Percentiles rank a stretch among this genome's conserved stretches.
Evolutionary conservation across 2,329 filamentous ascomycete genomes (phyloP).

Genomic region (Trichoderma oligosporum): DNA sequence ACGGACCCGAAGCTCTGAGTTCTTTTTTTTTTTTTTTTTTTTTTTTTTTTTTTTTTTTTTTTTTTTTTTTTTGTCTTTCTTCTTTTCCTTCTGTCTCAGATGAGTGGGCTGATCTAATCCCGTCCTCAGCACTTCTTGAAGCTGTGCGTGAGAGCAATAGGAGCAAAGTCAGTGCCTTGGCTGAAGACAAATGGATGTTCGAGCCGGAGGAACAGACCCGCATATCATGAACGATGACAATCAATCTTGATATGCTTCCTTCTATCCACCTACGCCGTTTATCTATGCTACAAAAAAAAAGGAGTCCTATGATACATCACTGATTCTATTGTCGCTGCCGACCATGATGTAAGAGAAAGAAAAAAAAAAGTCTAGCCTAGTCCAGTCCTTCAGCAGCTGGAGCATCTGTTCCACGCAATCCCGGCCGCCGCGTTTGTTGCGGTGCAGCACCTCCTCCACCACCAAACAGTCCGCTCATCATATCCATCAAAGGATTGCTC

Average conservation of each 20-base stretch:
- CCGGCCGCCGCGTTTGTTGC: conserved; percentile 39
- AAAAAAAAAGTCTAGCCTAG: conserved; percentile 33
- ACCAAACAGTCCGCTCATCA: conserved; percentile 95
- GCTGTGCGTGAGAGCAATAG: conserved; percentile 66
- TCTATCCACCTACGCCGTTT: conserved; percentile 21
- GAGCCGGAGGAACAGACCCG: conserved; percentile 60
- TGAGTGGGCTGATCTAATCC: not conserved
- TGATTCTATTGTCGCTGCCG: not conserved
- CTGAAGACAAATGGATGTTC: conserved; percentile 91
- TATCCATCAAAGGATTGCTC: conserved; percentile 90
- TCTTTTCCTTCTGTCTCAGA: too few relatives aligned
- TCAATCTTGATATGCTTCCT: conserved; percentile 7
- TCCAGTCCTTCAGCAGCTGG: conserved; percentile 59
- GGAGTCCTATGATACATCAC: conserved; percentile 25
- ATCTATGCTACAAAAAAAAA: conserved; percentile 23
- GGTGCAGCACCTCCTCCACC: conserved; percentile 57
- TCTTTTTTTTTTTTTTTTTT: not conserved
- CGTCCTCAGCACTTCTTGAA: conserved; percentile 61
- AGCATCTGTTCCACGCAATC: conserved; percentile 43
- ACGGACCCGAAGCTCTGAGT: too few relatives aligned
- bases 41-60: too few relatives aligned
- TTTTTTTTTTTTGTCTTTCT: not conserved
- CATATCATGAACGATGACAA: conserved; percentile 24
- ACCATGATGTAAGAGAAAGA: not conserved
- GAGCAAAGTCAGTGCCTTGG: conserved; percentile 67